phyloP scores from a whole-genome alignment of 306 rosid species.

The Trichosanthes cucumerina region DNA sequence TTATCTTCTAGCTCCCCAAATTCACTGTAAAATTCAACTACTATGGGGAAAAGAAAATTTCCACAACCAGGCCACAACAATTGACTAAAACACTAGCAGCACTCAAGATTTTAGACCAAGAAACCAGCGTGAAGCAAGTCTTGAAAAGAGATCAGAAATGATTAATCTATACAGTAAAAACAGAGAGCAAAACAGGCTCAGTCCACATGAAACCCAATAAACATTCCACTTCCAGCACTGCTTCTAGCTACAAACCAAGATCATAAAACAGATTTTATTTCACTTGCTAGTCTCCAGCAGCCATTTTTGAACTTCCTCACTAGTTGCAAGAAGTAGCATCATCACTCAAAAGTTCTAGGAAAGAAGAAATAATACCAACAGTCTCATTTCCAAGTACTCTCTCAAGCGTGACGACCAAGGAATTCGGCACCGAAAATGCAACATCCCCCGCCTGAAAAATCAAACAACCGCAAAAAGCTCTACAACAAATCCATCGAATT shows the following conservation, averaged over 20 bases:
- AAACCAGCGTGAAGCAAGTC: neutral
- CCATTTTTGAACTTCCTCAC: neutral
- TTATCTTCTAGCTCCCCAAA: neutral
- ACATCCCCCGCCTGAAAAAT: conserved; percentile 72
- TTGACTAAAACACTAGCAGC: neutral
- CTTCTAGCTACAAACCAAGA: neutral
- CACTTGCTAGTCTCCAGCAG: neutral
- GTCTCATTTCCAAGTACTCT: conserved; percentile 91
- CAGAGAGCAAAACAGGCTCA: neutral
- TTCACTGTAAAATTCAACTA: neutral
- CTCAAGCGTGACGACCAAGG: conserved; percentile 85
- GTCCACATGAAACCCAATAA: neutral
- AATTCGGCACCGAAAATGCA: conserved; percentile 76
- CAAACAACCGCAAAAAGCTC: conserved; percentile 14
- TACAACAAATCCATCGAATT: conserved; percentile 36
- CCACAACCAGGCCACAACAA: neutral
- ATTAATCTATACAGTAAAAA: neutral
- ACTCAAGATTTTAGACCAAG: neutral
- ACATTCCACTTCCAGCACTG: neutral
- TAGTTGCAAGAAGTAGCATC: neutral
- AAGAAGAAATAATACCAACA: conserved; percentile 42
- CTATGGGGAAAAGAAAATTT: neutral
- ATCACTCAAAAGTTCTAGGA: neutral
- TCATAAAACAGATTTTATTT: neutral
- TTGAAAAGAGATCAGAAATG: neutral